Percentiles rank a stretch among this genome's conserved stretches.
Evolutionary conservation across 176 grass and related monocot species (phyloP).

Genomic region (Oryza nivara): DNA sequence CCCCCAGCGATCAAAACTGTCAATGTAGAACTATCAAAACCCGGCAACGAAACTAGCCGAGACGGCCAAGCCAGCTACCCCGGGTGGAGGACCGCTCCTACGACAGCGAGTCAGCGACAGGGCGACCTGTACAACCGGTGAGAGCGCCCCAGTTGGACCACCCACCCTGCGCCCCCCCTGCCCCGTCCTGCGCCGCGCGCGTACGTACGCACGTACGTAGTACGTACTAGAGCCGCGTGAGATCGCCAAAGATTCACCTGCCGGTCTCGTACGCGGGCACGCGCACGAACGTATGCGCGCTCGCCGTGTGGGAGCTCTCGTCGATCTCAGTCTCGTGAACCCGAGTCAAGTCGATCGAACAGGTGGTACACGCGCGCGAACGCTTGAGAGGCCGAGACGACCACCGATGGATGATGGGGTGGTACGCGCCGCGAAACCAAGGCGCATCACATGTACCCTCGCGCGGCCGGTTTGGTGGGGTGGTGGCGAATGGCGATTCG

Average conservation of each 20-base stretch:
- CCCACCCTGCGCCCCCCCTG: too few relatives aligned
- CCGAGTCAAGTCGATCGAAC: background rate
- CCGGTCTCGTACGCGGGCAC: background rate
- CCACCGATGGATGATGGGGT: too few relatives aligned
- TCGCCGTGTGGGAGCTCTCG: too few relatives aligned
- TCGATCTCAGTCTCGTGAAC: background rate
- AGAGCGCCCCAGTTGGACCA: background rate
- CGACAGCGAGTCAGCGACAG: background rate
- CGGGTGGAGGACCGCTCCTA: background rate
- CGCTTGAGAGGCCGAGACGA: too few relatives aligned
- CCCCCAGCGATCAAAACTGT: background rate
- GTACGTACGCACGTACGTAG: background rate
- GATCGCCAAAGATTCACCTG: constrained; percentile 17
- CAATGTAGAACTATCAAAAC: too few relatives aligned
- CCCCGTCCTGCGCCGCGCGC: background rate
- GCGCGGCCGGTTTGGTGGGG: too few relatives aligned
- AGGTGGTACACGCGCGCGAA: too few relatives aligned
- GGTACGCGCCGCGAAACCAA: too few relatives aligned
- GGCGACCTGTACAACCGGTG: background rate
- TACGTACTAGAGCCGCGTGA: background rate
- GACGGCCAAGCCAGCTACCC: background rate
- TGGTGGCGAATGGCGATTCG: too few relatives aligned
- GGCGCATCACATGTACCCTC: background rate
- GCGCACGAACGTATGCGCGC: background rate
- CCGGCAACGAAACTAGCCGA: too few relatives aligned